These are phyloP conservation scores for Psidium guajava DNA, from an alignment of 345 rosid species.

Conservation along the genomic window DNA sequence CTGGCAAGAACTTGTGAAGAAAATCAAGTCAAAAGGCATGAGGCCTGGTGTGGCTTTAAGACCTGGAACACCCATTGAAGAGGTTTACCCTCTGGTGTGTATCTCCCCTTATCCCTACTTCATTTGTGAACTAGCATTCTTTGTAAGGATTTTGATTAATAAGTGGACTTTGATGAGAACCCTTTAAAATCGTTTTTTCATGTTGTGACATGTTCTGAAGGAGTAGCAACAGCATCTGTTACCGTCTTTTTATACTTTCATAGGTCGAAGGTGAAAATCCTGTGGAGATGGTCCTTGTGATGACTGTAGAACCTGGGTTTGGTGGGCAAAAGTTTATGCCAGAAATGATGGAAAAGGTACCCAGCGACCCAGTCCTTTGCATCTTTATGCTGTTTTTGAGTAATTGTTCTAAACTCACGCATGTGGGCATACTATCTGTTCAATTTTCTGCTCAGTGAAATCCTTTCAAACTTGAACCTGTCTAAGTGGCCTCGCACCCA, in stretches of 20 bases:
- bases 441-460: neutral
- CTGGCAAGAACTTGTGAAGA: conserved; percentile 64
- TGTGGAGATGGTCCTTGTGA: conserved; percentile 92
- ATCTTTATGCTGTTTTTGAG: neutral
- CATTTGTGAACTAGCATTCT: neutral
- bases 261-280: conserved; percentile 70
- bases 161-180: neutral
- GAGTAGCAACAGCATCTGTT: neutral
- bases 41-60: conserved; percentile 75
- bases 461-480: neutral
- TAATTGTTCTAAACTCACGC: neutral
- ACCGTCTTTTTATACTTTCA: neutral
- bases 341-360: conserved; percentile 75
- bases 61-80: conserved; percentile 79
- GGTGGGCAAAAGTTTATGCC: conserved; percentile 96
- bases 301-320: conserved; percentile 92
- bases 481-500: neutral
- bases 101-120: neutral
- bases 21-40: conserved; percentile 78
- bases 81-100: conserved; percentile 75
- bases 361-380: neutral
- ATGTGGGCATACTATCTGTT: neutral
- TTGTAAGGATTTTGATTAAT: neutral
- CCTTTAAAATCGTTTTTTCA: neutral
- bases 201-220: neutral